Base-by-base conservation (phyloP, 352 stramenopile species). In the Phytopythium oedochilum region DNA sequence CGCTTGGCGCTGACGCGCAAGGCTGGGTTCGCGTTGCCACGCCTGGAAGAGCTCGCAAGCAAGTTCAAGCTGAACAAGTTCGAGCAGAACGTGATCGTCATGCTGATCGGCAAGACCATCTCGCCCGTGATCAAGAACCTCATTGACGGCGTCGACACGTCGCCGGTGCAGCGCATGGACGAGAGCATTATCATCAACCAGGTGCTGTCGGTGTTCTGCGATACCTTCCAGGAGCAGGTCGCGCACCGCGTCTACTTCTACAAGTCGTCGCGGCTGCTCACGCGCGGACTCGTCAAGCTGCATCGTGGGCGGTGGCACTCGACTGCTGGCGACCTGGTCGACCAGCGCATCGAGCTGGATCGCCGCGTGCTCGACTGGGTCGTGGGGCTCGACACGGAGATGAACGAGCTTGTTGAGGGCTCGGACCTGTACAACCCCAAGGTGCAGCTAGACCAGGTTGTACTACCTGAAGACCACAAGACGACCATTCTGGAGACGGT, bases 111-210 rank as follows among this genome's bases (percentile, higher is more conserved):
- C 46, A 93, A 93, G 58, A 96, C 86, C 3, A 91, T 96, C 62
- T 94, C 84, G 49, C 86, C 86, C 1, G 82, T 96, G 23, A 90
- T 96, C 63, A 91, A 92, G 65, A 92, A 91, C 59, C 72, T 94
- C 10, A 78, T 96, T 39, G 86, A 96, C 58, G 80, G 83, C 23
- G 81, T 94, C 43, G 83, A 94, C 61, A 91, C 68, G 47, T 90
- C 82, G 35, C 81, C 81, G 0, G 86, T 94, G 43, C 86, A 94
- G 68, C 81, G 83, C 46, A 92, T 95, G 81, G 86, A 96, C 53
- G 84, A 94, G 59, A 92, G 80, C 57, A 89, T 93, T 59, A 94
- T 92, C 52, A 92, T 96, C 65, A 93, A 93, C 65, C 82, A 94
- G 63, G 88, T 94, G 49, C 53, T 96, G 40, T 88, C 77, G 34